Percentiles rank a stretch among this genome's conserved stretches.
phyloP scores from a whole-genome alignment of 176 grass and related monocot genomes.

The Aegilops sharonensis region DNA sequence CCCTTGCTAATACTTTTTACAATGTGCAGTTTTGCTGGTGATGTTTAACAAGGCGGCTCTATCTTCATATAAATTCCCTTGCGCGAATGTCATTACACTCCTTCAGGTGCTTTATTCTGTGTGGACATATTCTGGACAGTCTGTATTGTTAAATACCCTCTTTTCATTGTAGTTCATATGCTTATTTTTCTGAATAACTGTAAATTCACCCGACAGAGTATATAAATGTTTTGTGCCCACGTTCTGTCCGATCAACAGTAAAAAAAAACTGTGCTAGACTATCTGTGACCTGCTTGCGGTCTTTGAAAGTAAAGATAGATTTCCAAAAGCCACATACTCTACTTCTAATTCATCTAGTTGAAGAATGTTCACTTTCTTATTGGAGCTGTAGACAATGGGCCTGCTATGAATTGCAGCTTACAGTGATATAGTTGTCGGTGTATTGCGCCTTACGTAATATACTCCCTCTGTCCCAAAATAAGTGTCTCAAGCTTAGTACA shows the following conservation, averaged over 20 bases:
- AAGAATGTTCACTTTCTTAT: not conserved
- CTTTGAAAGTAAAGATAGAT: not conserved
- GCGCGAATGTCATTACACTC: conserved; percentile 92
- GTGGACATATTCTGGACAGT: conserved; percentile 11
- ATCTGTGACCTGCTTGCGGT: not conserved
- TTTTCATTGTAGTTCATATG: conserved; percentile 5
- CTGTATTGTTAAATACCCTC: not conserved
- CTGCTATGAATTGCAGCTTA: not conserved
- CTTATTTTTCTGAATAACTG: not conserved
- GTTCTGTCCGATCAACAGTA: not conserved
- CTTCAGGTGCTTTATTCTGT: conserved; percentile 74
- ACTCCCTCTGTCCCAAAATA: too few species aligned
- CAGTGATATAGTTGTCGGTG: not conserved
- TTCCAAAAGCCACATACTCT: not conserved
- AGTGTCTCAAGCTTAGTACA: too few species aligned
- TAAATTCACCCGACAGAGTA: not conserved
- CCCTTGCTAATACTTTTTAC: conserved; percentile 25
- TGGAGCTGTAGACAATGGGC: not conserved
- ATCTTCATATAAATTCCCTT: conserved; percentile 93
- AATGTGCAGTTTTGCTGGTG: conserved; percentile 83
- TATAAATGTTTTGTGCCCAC: not conserved
- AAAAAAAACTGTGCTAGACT: not conserved
- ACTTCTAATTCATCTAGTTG: not conserved
- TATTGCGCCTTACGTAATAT: not conserved
- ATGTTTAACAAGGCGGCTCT: conserved; percentile 99